Evolutionary conservation across 2,329 filamentous ascomycete species (phyloP).

Genomic region (Xylariaceae sp.): DNA sequence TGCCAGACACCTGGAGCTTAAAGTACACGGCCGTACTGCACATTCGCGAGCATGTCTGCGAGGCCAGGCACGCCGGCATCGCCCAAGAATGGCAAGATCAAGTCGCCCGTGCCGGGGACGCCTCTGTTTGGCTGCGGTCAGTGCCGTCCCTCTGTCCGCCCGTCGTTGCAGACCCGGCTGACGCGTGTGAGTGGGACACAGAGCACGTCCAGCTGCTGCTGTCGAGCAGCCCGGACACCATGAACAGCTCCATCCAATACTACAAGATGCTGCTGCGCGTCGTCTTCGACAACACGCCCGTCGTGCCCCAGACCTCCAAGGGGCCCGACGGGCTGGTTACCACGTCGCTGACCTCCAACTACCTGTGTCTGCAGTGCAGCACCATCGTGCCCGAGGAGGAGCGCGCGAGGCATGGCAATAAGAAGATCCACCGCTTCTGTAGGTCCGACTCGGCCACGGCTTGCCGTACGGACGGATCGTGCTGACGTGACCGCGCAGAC

Average conservation of each 20-base stretch:
- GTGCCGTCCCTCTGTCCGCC: slow-evolving; percentile 19
- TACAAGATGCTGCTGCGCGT: slow-evolving; percentile 66
- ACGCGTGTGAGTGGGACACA: too few species aligned
- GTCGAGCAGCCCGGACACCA: slow-evolving; percentile 51
- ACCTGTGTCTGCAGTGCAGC: slow-evolving; percentile 67
- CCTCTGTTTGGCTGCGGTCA: slow-evolving; percentile 59
- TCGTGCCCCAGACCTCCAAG: slow-evolving; percentile 59
- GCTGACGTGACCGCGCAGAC: slow-evolving; percentile 37
- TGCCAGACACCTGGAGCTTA: too few species aligned
- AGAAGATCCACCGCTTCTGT: slow-evolving; percentile 71
- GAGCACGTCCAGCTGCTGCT: slow-evolving; percentile 67
- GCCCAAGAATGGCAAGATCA: slow-evolving; percentile 50
- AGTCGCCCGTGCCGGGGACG: slow-evolving; percentile 48
- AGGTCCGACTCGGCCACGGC: slow-evolving; percentile 20
- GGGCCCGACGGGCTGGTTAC: slow-evolving; percentile 46
- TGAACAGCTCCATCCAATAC: slow-evolving; percentile 60
- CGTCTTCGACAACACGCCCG: slow-evolving; percentile 60
- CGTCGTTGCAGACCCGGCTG: too few species aligned
- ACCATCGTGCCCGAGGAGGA: slow-evolving; percentile 60
- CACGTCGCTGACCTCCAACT: slow-evolving; percentile 60
- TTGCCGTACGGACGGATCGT: not conserved
- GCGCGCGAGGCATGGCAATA: slow-evolving; percentile 57
- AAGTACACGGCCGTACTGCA: too few species aligned
- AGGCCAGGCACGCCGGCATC: slow-evolving; percentile 25
- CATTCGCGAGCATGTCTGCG: slow-evolving; percentile 19